Base-by-base conservation (phyloP, 208 protist genomes). In the Kentomonas sorsogonicus region DNA sequence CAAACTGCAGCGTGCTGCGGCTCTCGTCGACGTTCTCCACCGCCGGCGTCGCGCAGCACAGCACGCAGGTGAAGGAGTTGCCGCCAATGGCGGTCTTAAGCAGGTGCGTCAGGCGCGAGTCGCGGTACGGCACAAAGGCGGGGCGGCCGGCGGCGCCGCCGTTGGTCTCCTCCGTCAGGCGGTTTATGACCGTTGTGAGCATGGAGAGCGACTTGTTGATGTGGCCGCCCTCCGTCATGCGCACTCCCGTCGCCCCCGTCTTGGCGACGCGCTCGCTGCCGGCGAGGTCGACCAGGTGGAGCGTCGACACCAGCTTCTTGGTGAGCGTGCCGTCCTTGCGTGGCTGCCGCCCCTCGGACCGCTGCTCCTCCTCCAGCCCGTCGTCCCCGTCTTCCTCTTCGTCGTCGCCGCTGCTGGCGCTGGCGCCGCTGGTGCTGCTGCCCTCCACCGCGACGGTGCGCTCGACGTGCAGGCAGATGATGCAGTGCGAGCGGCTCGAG, bases 201-300 rank as follows among this genome's bases (percentile, higher is more conserved):
- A 73, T 84, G n/a, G 81, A 76, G 23, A 92, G 77, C 1, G 82
- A 91, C 46, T 91, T 90, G 59, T 92, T 92, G 72, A 95, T 95
- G 60, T 97, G 78, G 0, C 76, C 83, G 15, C 94, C 97, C 66
- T 99, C 97, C 20, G 93, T 75, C 65, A 97, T 85, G n/a, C 91
- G 89, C 36, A 87, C 23, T 5, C 97, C 97, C 10, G 86, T 86
- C 0, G 91, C 83, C 0, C 81, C 77, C 0, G 97, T 98, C 67
- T 99, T 97, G 25, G 91, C 77, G 20, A 98, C 77, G 1, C 91
- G 84, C 56, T 94, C 67, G 3, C 96, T 97, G 2, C 91, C 86
- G 1, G 94, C 91, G 13, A 89, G 47, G 83, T 99, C 96, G 10
- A 99, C 96, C 27, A 98, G 62, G 63, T 97, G 97, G 46, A 97